Percentiles rank a stretch among this genome's conserved stretches.
Conservation (phyloP, 805 yeast species). For the Candida peoriensis region DNA sequence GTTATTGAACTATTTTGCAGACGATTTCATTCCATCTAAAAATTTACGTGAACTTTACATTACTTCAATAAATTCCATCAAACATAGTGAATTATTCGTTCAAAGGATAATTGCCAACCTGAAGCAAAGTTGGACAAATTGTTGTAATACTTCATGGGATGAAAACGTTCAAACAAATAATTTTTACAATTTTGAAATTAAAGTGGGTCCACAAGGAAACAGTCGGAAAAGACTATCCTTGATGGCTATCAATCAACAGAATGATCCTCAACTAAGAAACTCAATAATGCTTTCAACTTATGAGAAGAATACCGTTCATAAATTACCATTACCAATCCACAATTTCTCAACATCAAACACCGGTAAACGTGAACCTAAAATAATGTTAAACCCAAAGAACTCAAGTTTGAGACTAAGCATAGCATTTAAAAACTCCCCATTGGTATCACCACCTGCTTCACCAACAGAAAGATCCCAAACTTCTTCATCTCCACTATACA, state of each 20-base stretch:
- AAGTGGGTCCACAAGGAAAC: slow-evolving; percentile 23
- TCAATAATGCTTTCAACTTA: slow-evolving; percentile 32
- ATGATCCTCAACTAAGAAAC: slow-evolving; percentile 36
- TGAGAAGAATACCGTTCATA: slow-evolving; percentile 17
- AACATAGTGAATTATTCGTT: slow-evolving; percentile 22
- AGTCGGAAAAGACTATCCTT: slow-evolving; percentile 30
- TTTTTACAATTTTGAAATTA: slow-evolving; percentile 17
- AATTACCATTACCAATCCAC: slow-evolving; percentile 14
- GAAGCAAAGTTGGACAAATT: slow-evolving; percentile 44
- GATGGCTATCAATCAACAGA: slow-evolving; percentile 32
- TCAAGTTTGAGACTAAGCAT: slow-evolving; percentile 19
- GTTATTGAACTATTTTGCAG: slow-evolving; percentile 80
- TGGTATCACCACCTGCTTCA: slow-evolving; percentile 2
- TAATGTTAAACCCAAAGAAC: slow-evolving; percentile 21
- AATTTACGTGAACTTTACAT: slow-evolving; percentile 43
- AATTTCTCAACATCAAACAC: background rate
- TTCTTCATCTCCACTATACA: slow-evolving; percentile 14
- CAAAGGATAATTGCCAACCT: slow-evolving; percentile 38
- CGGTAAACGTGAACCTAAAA: slow-evolving; percentile 13
- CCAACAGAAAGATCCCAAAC: slow-evolving; percentile 2
- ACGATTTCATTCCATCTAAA: slow-evolving; percentile 63
- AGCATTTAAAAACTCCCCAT: background rate
- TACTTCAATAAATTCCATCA: slow-evolving; percentile 27
- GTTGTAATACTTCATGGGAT: slow-evolving; percentile 26
- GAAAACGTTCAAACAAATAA: slow-evolving; percentile 25